Percentiles rank a stretch among this genome's conserved stretches.
These are phyloP conservation scores for Helotiales sp. DNA, from an alignment of 2,329 filamentous ascomycete genomes.

Conservation along the genomic window DNA sequence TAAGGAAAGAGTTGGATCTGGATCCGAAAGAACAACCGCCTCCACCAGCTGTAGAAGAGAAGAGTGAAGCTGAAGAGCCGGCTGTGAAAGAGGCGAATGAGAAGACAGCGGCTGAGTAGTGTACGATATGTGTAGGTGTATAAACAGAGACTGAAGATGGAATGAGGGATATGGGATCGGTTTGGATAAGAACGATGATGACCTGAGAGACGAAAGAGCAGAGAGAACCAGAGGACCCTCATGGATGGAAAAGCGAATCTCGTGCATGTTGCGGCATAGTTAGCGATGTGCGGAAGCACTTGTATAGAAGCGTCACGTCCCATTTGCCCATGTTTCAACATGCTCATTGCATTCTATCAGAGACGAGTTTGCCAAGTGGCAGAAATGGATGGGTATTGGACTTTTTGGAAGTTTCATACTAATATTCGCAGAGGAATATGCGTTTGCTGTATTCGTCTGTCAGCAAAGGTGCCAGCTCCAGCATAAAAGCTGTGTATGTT, in stretches of 20 bases:
- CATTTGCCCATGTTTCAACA: no score
- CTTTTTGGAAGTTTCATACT: no score
- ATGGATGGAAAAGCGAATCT: background rate
- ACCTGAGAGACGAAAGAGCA: background rate
- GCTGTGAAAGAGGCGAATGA: background rate
- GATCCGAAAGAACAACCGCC: conserved; percentile 38
- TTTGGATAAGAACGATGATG: background rate
- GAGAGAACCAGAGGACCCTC: background rate
- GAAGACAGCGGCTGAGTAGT: background rate
- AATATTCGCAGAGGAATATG: no score
- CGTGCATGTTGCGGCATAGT: conserved; percentile 7
- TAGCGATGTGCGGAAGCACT: conserved; percentile 4
- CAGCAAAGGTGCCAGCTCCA: conserved; percentile 21
- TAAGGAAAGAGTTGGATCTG: conserved; percentile 56
- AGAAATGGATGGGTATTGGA: no score
- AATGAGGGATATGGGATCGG: background rate
- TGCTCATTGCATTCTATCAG: no score
- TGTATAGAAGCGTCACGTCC: conserved; percentile 6
- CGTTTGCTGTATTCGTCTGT: no score
- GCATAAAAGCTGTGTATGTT: conserved; percentile 26
- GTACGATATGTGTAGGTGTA: background rate
- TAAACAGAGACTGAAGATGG: background rate
- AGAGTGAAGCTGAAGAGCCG: conserved; percentile 2
- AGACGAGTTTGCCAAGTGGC: no score
- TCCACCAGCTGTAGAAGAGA: conserved; percentile 1